Evolutionary conservation across 179 eudicot genomes (phyloP).

Genomic region (Beta lomatogona): DNA sequence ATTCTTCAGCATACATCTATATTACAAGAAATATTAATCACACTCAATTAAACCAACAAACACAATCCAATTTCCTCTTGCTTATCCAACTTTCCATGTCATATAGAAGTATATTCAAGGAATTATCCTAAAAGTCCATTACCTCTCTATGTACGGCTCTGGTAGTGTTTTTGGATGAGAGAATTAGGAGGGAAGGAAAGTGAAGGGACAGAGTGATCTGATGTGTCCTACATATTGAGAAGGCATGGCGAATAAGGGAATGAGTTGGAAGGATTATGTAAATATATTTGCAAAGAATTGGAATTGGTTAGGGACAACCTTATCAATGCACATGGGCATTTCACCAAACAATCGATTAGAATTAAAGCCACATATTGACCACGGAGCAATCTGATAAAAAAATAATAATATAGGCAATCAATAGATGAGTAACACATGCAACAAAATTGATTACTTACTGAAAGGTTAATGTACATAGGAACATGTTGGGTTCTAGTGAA

Average conservation of each 20-base stretch:
- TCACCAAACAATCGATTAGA: background rate
- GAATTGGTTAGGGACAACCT: too few species aligned
- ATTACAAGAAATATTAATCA: background rate
- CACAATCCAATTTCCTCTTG: background rate
- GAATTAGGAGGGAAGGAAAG: too few species aligned
- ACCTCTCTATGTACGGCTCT: too few species aligned
- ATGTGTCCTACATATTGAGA: too few species aligned
- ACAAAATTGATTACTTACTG: conserved; percentile 40
- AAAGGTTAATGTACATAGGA: conserved; percentile 63
- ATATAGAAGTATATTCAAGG: too few species aligned
- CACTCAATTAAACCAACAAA: background rate
- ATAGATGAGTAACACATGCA: background rate
- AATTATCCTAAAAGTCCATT: too few species aligned
- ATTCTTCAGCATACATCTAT: conserved; percentile 12
- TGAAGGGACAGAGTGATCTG: too few species aligned
- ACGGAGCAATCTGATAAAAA: background rate
- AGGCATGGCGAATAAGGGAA: too few species aligned
- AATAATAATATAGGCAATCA: background rate
- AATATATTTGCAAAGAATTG: too few species aligned
- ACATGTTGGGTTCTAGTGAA: conserved; percentile 50
- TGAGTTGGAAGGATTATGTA: too few species aligned
- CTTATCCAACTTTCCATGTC: too few species aligned
- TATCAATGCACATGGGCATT: background rate
- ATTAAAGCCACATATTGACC: background rate
- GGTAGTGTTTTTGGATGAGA: too few species aligned